Evolutionary conservation across 495 filamentous ascomycete genomes (phyloP), one percentile per base, ranked within the genome.

Genomic region (Xylaria palmicola): DNA sequence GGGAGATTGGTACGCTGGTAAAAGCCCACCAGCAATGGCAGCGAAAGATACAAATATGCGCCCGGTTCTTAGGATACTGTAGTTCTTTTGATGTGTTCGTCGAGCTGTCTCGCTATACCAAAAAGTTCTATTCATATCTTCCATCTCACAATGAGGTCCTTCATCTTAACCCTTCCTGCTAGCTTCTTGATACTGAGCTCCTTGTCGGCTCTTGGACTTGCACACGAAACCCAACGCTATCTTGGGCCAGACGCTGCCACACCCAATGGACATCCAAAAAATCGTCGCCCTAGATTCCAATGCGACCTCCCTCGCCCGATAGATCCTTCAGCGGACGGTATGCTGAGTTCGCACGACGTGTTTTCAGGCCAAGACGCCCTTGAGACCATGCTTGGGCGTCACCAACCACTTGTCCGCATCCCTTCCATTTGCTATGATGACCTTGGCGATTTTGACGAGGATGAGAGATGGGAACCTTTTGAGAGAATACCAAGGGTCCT

Each of bases 391-490:
- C 22, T 55, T 72, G 71, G 9, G 71, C 68, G 22, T 71, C 77
- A 55, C 36, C 52, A 43, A 43, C 37, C 36, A 12, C 52, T 55
- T 1, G 75, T 83, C 29, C 73, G 72, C 26, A 78, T 84, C 29
- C 72, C 75, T 6, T 80, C 80, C 0, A 67, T 79, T 55, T 76
- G 72, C 59, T 83, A 75, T 63, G 80, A 84, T 60, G 75, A 83
- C 57, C 69, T 80, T 50, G 79, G 81, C 1, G 47, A 64, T 6
- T 72, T 84, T 49, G 77, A 75, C 10, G 70, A 79, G 41, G 80
- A 84, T 65, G 58, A 69, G 32, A 66, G 79, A 62, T 84, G 79
- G 79, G 68, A 78, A 56, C 71, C 76, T 29, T 78, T 81, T 56
- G 64, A 65, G 15, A 49, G 75, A 9, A 75, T 83, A 27, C 71